Conservation (phyloP, 805 yeast genomes). For the Metschnikowia lochheadii region DNA sequence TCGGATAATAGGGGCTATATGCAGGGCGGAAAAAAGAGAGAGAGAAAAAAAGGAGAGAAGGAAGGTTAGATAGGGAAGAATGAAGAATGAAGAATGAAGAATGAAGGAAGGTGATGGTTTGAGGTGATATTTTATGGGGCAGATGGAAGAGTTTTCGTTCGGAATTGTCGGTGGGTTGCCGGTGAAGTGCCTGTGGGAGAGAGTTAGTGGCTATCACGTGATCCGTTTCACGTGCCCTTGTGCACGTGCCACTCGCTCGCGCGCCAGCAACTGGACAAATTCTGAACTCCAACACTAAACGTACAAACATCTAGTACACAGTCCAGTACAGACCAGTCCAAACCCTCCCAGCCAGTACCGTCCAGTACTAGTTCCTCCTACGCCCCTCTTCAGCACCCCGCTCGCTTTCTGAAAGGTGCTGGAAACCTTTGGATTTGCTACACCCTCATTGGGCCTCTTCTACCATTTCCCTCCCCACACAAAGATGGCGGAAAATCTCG, state of each 20-base stretch:
- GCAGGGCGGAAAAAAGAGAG: too few species aligned
- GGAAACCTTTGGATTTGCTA: conserved; percentile 15
- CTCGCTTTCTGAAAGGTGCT: conserved; percentile 16
- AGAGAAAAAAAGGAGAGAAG: too few species aligned
- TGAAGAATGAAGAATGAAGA: too few species aligned
- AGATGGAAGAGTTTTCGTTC: too few species aligned
- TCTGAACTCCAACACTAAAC: conserved; percentile 1
- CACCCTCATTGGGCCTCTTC: neutral
- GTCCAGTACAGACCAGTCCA: neutral
- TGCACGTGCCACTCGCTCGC: conserved; percentile 2
- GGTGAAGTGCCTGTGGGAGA: too few species aligned
- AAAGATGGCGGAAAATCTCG: conserved; percentile 45
- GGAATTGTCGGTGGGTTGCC: too few species aligned
- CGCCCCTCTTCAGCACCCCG: neutral
- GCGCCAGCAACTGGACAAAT: conserved; percentile 2
- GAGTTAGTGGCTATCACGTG: neutral
- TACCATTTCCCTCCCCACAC: neutral
- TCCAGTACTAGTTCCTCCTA: neutral
- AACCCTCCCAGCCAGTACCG: too few species aligned
- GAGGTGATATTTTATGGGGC: too few species aligned
- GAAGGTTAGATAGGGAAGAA: too few species aligned
- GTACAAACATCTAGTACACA: neutral
- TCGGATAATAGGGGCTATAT: too few species aligned
- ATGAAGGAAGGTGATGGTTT: too few species aligned
- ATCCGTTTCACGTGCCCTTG: neutral